Evolutionary conservation across 352 stramenopile genomes (phyloP), one percentile per base, ranked within the genome.

Genomic region (Globisporangium rhizosaccharum): DNA sequence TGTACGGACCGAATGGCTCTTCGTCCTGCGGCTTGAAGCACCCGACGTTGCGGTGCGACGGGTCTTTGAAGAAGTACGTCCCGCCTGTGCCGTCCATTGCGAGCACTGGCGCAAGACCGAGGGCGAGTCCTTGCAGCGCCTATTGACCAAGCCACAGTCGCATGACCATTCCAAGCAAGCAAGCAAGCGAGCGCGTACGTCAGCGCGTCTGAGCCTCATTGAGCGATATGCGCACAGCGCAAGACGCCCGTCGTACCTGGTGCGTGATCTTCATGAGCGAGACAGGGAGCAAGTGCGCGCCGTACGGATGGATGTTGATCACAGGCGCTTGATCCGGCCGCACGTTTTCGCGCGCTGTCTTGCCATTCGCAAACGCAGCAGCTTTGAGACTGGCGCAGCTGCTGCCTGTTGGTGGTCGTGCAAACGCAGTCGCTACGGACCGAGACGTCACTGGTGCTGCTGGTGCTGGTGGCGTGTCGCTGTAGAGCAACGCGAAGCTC

Each of bases 11-110:
- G 66, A 98, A 99, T 0, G 97, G 96, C 62, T 99, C 97, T 68
- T 99, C 97, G 68, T 99, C 97, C 56, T 97, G 82, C 41, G 97
- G 96, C 61, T 99, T 99, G 72, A 99, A 99, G 28, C 97, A 97
- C 23, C 88, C 92, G 25, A 98, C 87, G 61, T 97, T 90, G 63
- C 86, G 87, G 61, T 98, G 97, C 8, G 81, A 78, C 5, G 91
- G 82, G 72, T 98, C 94, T 51, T 97, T 95, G 45, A 99, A 83
- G 69, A 99, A 99, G 77, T 99, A 99, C 17, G 96, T 98, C 51
- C 97, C 97, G n/a, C 97, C 96, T 0, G 90, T 98, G 58, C 97
- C 96, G 70, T 99, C 96, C 66, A 98, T 88, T 2, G 92, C 87
- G 7, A 98, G 70, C 12, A 94, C 85, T 2, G 96, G 96, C 53